These are phyloP conservation scores for Biscutella laevigata DNA, from an alignment of 441 rosid genomes.

Conservation along the genomic window DNA sequence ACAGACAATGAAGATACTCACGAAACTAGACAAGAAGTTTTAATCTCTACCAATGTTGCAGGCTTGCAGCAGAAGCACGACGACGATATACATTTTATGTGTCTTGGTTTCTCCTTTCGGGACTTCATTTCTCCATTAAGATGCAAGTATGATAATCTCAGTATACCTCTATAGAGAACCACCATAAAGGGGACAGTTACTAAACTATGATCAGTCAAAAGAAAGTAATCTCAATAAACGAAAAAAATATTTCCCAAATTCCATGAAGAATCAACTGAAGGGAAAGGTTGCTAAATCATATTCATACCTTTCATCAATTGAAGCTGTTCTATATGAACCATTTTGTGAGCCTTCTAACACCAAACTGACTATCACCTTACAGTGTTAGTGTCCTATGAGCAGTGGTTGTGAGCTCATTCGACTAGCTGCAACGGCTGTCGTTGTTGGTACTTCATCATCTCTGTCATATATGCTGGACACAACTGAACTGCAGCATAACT, in stretches of 20 bases:
- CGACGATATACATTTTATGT: too few species aligned
- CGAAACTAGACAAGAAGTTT: too few species aligned
- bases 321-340: constrained; percentile 59
- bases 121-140: too few species aligned
- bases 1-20: too few species aligned
- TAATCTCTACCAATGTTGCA: too few species aligned
- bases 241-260: constrained; percentile 6
- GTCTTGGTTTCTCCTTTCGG: too few species aligned
- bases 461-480: constrained; percentile 64
- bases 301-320: constrained; percentile 74
- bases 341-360: constrained; percentile 49
- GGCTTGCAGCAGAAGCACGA: too few species aligned
- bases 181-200: neutral
- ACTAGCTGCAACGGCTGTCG: constrained; percentile 59
- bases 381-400: constrained; percentile 80
- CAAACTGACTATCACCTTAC: constrained; percentile 67
- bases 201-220: neutral
- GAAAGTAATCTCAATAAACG: neutral
- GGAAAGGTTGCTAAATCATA: constrained; percentile 12
- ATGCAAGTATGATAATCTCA: neutral
- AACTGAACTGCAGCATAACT: constrained; percentile 58
- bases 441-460: constrained; percentile 85
- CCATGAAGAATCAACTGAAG: constrained; percentile 10
- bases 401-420: constrained; percentile 66
- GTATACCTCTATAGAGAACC: neutral